These are phyloP conservation scores for Zygosaccharomyces sapae DNA, from an alignment of 1,139 yeast genomes.

Conservation along the genomic window DNA sequence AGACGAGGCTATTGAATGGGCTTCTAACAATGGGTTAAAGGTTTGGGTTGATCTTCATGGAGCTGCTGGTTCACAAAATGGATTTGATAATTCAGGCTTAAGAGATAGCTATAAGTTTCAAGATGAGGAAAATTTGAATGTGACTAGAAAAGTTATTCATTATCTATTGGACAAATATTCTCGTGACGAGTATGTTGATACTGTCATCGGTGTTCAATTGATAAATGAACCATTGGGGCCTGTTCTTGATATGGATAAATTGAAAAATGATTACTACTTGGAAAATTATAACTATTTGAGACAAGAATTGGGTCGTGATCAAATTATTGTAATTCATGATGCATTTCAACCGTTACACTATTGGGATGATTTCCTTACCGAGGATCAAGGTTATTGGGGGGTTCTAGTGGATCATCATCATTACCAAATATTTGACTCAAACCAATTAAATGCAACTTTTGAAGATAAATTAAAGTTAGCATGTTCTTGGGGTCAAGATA, in stretches of 20 bases:
- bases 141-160: constrained; percentile 32
- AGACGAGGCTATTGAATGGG: constrained; percentile 76
- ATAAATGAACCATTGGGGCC: constrained; percentile 89
- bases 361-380: constrained; percentile 54
- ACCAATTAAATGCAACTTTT: constrained; percentile 52
- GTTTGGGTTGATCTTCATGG: constrained; percentile 95
- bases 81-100: constrained; percentile 90
- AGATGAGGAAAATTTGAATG: constrained; percentile 44
- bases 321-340: constrained; percentile 40
- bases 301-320: constrained; percentile 31
- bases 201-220: constrained; percentile 77
- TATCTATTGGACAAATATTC: constrained; percentile 60
- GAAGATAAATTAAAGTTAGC: constrained; percentile 62
- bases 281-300: constrained; percentile 39
- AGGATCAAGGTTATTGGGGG: constrained; percentile 48
- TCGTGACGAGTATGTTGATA: constrained; percentile 57
- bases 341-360: constrained; percentile 60
- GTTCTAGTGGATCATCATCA: constrained; percentile 86
- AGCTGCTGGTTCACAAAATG: constrained; percentile 96
- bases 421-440: constrained; percentile 76
- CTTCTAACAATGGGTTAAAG: constrained; percentile 54
- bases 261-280: constrained; percentile 50
- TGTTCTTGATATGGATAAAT: constrained; percentile 50
- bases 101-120: constrained; percentile 65
- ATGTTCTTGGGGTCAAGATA: constrained; percentile 55